Evolutionary conservation across 805 yeast genomes (phyloP), one percentile per base, ranked within the genome.

Genomic region (Hanseniaspora lachancei): DNA sequence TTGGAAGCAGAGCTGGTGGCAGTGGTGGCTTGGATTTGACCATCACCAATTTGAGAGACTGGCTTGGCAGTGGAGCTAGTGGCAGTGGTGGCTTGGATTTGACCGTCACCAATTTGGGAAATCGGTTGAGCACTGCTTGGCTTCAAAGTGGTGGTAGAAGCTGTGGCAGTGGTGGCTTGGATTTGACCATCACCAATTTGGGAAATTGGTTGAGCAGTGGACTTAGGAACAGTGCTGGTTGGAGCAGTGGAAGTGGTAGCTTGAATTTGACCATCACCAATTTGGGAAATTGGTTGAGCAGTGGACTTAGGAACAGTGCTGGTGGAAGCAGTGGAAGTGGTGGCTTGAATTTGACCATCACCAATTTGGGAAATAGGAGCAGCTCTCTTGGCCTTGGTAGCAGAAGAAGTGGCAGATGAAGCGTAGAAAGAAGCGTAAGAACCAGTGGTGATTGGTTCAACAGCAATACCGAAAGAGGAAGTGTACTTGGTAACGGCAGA

Each of bases 391-490:
- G 72, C 70, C 54, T 67, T 67, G 60, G 75, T 63, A 35, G 69
- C 59, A 47, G 68, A 60, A 53, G 69, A 65, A 41, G 72, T 63
- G 56, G 65, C 43, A 54, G 69, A 59, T 40, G 75, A 60, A 29
- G 73, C 65, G 43, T 54, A 48, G 49, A 35, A 55, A 13, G 46
- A 27, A 35, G 73, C 55, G 34, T 56, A 55, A 34, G 60, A 49
- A 41, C 63, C 58, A 27, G 71, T 58, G 52, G 77, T 58, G 47
- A 77, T 61, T 58, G 84, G 77, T 60, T 74, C 70, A 60, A 84
- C 79, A 58, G 84, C 84, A 63, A 84, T 82, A 72, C 89, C 91
- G 63, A 84, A 84, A 50, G 76, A 65, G 49, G 71, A 67, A 43
- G 77, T 58, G 74, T 77, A 77, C 62, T 79, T 79, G 49, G 86